Evolutionary conservation across 345 rosid genomes (phyloP).

Genomic region (Combretum micranthum): DNA sequence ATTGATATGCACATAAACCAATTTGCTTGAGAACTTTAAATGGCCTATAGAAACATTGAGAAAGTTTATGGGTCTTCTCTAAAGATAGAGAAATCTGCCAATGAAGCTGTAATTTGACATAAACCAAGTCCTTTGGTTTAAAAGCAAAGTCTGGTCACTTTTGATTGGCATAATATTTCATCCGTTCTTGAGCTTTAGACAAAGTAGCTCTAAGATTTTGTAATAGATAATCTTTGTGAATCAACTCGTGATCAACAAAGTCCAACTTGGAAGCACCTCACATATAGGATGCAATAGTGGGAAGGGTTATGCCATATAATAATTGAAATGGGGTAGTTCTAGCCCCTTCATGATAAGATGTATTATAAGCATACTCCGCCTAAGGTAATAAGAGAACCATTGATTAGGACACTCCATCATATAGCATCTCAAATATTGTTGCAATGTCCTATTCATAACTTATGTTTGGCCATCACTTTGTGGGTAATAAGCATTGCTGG

Average conservation of each 20-base stretch:
- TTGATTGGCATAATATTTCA: neutral
- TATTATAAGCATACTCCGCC: neutral
- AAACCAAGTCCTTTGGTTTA: too few species aligned
- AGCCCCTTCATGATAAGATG: neutral
- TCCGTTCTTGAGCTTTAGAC: neutral
- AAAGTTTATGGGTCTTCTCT: too few species aligned
- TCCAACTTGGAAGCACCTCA: neutral
- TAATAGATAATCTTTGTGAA: neutral
- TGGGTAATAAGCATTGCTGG: neutral
- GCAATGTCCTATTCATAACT: neutral
- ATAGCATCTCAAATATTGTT: neutral
- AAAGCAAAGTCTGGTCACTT: neutral
- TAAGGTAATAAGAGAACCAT: neutral
- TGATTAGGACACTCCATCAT: neutral
- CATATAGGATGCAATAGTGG: too few species aligned
- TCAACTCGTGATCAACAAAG: neutral
- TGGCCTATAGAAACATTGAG: too few species aligned
- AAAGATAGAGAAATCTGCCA: too few species aligned
- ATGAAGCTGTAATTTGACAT: too few species aligned
- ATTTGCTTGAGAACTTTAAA: too few species aligned
- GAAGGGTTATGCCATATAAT: too few species aligned
- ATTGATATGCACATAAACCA: too few species aligned
- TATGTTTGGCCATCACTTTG: neutral
- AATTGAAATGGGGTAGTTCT: too few species aligned
- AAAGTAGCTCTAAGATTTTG: neutral